Conservation (phyloP, 78 protist species). For the Cavenderia fasciculata region DNA sequence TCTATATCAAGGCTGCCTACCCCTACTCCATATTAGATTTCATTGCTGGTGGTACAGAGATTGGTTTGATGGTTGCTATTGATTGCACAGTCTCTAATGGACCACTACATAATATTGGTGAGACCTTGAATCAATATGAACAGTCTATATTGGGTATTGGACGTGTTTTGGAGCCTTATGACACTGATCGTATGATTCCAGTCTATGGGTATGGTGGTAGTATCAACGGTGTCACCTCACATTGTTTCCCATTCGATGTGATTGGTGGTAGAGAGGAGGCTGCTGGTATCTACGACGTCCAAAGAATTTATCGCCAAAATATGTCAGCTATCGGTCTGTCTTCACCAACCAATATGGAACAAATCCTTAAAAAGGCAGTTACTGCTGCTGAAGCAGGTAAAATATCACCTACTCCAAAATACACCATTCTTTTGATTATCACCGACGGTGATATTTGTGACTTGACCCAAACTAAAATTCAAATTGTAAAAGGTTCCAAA, state of each 20-base stretch:
- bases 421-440: conserved; percentile 80
- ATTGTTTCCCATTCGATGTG: conserved; percentile 68
- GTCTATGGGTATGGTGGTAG: conserved; percentile 89
- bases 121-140: conserved; percentile 67
- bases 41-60: conserved; percentile 72
- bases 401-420: conserved; percentile 16
- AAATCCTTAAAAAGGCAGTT: conserved; percentile 22
- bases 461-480: too few relatives aligned
- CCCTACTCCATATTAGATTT: conserved; percentile 78
- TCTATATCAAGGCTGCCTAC: conserved; percentile 27
- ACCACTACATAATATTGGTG: not conserved
- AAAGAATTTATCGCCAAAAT: conserved; percentile 21
- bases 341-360: conserved; percentile 74
- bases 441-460: conserved; percentile 89
- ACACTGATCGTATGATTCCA: conserved; percentile 58
- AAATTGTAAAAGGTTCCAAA: too few relatives aligned
- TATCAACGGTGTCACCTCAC: conserved; percentile 18
- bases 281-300: conserved; percentile 37
- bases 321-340: conserved; percentile 10
- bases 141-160: not conserved
- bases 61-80: conserved; percentile 79
- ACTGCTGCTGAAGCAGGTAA: not conserved
- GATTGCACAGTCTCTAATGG: conserved; percentile 93
- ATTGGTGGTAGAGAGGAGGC: not conserved
- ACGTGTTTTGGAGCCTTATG: conserved; percentile 17